phyloP scores from a whole-genome alignment of 345 rosid genomes.

The Eucalyptus curtisii region DNA sequence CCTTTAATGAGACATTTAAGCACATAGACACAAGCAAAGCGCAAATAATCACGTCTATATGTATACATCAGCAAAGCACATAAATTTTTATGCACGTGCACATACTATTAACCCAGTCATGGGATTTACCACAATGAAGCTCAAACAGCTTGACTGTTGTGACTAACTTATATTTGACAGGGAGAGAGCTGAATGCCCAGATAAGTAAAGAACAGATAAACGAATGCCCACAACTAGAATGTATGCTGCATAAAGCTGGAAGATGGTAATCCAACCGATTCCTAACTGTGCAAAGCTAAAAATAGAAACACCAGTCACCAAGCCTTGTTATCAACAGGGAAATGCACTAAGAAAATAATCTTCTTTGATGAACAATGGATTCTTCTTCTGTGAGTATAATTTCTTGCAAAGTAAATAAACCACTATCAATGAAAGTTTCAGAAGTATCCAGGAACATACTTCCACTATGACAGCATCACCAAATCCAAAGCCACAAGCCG shows the following conservation, averaged over 20 bases:
- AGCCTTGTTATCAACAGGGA: background rate
- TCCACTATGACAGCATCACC: conserved; percentile 94
- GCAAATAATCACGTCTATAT: background rate
- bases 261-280: background rate
- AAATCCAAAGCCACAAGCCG: conserved; percentile 98
- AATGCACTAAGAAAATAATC: background rate
- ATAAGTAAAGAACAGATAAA: background rate
- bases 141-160: background rate
- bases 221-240: background rate
- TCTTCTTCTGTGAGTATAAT: background rate
- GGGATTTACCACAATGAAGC: background rate
- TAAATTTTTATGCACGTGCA: background rate
- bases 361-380: background rate
- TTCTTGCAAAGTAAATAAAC: background rate
- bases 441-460: conserved; percentile 30
- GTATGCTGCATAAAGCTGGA: background rate
- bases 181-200: background rate
- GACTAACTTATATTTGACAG: background rate
- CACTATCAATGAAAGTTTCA: background rate
- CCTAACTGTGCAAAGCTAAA: background rate
- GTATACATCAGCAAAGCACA: background rate
- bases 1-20: background rate
- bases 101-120: background rate
- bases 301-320: background rate
- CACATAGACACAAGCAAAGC: background rate